phyloP scores from a whole-genome alignment of 306 rosid genomes.

The Castanea crenata region DNA sequence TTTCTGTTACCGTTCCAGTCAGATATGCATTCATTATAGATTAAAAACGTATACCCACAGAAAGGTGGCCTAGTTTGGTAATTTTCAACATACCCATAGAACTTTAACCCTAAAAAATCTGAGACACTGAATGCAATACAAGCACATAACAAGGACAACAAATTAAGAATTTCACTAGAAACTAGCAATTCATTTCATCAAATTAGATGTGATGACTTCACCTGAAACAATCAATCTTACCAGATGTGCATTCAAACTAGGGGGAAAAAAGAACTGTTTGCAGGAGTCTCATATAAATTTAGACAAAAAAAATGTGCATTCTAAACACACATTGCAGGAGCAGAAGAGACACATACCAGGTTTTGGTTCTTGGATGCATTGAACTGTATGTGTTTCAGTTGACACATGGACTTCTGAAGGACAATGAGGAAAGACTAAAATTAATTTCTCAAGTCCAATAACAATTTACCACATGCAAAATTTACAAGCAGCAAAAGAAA shows the following conservation, averaged over 20 bases:
- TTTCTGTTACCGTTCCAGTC: background rate
- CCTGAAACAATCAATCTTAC: background rate
- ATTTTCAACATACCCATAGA: background rate
- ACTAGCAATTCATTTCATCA: background rate
- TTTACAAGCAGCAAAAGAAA: background rate
- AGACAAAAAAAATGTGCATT: background rate
- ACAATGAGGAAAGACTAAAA: background rate
- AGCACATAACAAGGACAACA: background rate
- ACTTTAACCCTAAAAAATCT: background rate
- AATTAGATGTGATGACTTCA: background rate
- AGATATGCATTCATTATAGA: background rate
- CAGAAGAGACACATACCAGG: conserved; percentile 5
- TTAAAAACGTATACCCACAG: background rate
- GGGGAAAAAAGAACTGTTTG: background rate
- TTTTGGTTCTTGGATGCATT: conserved; percentile 3
- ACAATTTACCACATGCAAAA: background rate
- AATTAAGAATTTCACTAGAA: background rate
- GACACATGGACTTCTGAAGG: conserved; percentile 14
- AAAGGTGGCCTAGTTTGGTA: background rate
- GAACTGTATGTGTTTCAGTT: conserved; percentile 3
- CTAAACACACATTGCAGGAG: background rate
- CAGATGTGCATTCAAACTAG: background rate
- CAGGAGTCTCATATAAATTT: background rate
- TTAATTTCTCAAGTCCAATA: background rate
- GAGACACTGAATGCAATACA: background rate